A percentile compares a stretch with the other conserved stretches of the same genome.
Conservation (phyloP, 2,329 filamentous ascomycete genomes). For the Mycosphaerelloides madeirae region DNA sequence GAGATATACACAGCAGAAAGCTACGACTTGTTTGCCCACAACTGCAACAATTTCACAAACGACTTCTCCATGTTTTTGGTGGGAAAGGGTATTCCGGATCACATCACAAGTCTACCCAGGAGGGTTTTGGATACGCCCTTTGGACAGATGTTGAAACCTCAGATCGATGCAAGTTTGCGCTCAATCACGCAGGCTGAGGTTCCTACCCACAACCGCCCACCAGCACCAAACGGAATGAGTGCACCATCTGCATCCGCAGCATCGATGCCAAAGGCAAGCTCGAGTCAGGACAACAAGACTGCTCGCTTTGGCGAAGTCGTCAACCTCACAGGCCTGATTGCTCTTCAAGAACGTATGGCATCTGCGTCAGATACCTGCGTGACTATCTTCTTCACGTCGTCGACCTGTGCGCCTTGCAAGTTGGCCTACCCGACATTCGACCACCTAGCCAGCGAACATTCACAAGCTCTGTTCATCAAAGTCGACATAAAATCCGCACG, state of each 20-base stretch:
- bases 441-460: slow-evolving; percentile 67
- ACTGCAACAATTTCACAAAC: slow-evolving; percentile 97
- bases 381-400: slow-evolving; percentile 87
- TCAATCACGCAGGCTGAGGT: slow-evolving; percentile 57
- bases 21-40: slow-evolving; percentile 85
- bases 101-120: slow-evolving; percentile 80
- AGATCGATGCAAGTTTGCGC: slow-evolving; percentile 62
- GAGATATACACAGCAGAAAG: slow-evolving; percentile 72
- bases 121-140: slow-evolving; percentile 81
- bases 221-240: slow-evolving; percentile 4
- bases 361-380: slow-evolving; percentile 64
- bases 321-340: slow-evolving; percentile 54
- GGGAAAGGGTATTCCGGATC: slow-evolving; percentile 78
- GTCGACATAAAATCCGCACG: slow-evolving; percentile 66
- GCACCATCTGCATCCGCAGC: background rate
- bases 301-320: slow-evolving; percentile 51
- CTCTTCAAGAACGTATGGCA: slow-evolving; percentile 58
- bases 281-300: background rate
- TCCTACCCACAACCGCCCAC: slow-evolving; percentile 30
- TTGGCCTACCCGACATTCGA: slow-evolving; percentile 77
- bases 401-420: slow-evolving; percentile 81
- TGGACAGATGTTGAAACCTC: slow-evolving; percentile 79
- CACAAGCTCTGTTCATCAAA: slow-evolving; percentile 70
- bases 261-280: background rate
- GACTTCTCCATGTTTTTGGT: slow-evolving; percentile 86